Percentiles rank a stretch among this genome's conserved stretches.
These are phyloP conservation scores for Letharia columbiana DNA, from an alignment of 495 filamentous ascomycete species.

Conservation along the genomic window DNA sequence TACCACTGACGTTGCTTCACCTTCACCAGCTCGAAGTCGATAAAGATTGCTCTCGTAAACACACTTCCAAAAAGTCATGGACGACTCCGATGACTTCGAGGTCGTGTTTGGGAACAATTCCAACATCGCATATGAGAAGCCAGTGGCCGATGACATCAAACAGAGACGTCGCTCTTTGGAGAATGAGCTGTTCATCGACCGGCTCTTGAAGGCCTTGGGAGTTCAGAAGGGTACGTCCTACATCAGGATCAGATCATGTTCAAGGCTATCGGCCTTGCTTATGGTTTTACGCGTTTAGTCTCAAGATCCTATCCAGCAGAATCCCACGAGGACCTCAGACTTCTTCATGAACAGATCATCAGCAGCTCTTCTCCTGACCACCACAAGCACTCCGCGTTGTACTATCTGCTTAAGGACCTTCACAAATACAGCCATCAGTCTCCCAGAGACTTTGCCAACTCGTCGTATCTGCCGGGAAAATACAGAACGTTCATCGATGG, in stretches of 20 bases:
- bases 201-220: conserved; percentile 58
- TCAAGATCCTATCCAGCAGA: conserved; percentile 61
- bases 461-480: conserved; percentile 53
- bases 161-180: conserved; percentile 53
- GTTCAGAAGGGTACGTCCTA: conserved; percentile 51
- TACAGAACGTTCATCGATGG: conserved; percentile 72
- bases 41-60: not conserved
- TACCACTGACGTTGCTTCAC: not conserved
- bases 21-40: not conserved
- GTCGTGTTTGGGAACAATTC: conserved; percentile 54
- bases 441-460: conserved; percentile 43
- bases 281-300: conserved; percentile 29
- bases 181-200: conserved; percentile 65
- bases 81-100: conserved; percentile 44
- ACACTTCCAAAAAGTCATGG: not conserved
- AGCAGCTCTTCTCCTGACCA: conserved; percentile 50
- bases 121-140: conserved; percentile 53
- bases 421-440: conserved; percentile 43
- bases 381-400: conserved; percentile 69
- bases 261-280: not conserved
- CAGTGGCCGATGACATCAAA: conserved; percentile 49
- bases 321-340: conserved; percentile 52
- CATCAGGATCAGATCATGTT: not conserved
- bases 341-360: conserved; percentile 56
- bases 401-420: conserved; percentile 71